phyloP scores from a whole-genome alignment of 2,329 filamentous ascomycete species.

The Curvularia verruculosa region DNA sequence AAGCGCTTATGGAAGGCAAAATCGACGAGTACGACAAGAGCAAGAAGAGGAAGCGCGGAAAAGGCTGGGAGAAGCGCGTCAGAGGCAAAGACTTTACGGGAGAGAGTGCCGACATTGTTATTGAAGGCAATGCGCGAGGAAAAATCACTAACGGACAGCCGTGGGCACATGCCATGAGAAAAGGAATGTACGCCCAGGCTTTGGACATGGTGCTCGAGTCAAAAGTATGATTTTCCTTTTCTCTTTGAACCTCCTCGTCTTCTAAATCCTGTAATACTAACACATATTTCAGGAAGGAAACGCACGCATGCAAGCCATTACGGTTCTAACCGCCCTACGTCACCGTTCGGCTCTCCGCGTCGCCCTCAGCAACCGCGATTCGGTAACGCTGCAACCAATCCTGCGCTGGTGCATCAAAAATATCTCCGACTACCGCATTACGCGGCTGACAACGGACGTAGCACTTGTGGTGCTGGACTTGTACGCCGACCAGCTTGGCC shows the following conservation, averaged over 20 bases:
- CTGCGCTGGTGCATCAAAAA: constrained; percentile 82
- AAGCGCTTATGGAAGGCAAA: constrained; percentile 76
- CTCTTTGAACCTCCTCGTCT: too few species aligned
- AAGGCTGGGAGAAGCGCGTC: constrained; percentile 66
- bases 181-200: constrained; percentile 76
- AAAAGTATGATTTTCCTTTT: constrained; percentile 34
- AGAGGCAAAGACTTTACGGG: constrained; percentile 80
- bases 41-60: constrained; percentile 66
- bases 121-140: constrained; percentile 73
- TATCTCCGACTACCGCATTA: constrained; percentile 81
- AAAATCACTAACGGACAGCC: constrained; percentile 68
- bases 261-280: constrained; percentile 11
- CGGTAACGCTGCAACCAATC: constrained; percentile 79
- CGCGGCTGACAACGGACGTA: constrained; percentile 81
- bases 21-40: constrained; percentile 78
- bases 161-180: constrained; percentile 84
- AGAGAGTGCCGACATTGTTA: constrained; percentile 85
- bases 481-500: constrained; percentile 79
- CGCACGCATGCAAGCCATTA: constrained; percentile 61
- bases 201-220: constrained; percentile 75
- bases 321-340: constrained; percentile 66
- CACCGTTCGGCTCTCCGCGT: constrained; percentile 15
- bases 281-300: constrained; percentile 30
- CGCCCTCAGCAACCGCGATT: constrained; percentile 80
- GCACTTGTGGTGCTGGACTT: constrained; percentile 83